Evolutionary conservation across 2,329 filamentous ascomycete genomes (phyloP).

Genomic region (Alternaria solani): DNA sequence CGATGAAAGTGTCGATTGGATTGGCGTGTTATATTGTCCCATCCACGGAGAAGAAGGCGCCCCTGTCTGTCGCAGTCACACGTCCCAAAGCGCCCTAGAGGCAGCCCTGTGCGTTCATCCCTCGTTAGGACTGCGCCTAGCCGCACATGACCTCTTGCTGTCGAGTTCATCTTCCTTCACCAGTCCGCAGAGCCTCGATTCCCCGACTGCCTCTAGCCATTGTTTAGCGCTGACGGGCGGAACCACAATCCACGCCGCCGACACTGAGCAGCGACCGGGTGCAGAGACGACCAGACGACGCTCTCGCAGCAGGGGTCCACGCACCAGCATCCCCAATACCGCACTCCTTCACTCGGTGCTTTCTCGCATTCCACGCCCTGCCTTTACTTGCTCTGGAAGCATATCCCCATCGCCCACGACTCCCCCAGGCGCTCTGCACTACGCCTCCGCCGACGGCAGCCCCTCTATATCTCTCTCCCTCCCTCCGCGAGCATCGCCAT

Average conservation of each 20-base stretch:
- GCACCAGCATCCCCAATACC: conserved; percentile 13
- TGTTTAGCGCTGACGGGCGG: conserved; percentile 13
- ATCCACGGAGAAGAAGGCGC: conserved; percentile 19
- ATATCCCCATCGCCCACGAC: not conserved
- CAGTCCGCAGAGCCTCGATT: conserved; percentile 9
- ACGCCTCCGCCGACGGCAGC: conserved; percentile 12
- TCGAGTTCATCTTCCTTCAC: conserved; percentile 6
- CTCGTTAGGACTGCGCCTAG: conserved; percentile 15
- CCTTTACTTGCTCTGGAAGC: conserved; percentile 15
- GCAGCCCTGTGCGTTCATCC: conserved; percentile 26
- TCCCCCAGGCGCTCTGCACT: conserved; percentile 2
- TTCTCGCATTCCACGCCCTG: not conserved
- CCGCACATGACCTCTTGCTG: conserved; percentile 14
- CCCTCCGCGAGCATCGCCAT: conserved; percentile 21
- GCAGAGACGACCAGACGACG: not conserved
- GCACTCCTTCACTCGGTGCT: conserved; percentile 14
- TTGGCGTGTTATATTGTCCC: conserved; percentile 17
- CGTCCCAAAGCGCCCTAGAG: conserved; percentile 22
- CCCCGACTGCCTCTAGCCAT: conserved; percentile 11
- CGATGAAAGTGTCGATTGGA: conserved; percentile 1
- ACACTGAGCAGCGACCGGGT: conserved; percentile 23
- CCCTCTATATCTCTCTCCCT: conserved; percentile 1
- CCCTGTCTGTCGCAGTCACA: conserved; percentile 25
- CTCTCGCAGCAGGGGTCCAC: conserved; percentile 35
- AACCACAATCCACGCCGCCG: conserved; percentile 20